Percentiles rank a stretch among this genome's conserved stretches.
These are phyloP conservation scores for Metarhizium anisopliae DNA, from an alignment of 2,329 filamentous ascomycete genomes.

Conservation along the genomic window DNA sequence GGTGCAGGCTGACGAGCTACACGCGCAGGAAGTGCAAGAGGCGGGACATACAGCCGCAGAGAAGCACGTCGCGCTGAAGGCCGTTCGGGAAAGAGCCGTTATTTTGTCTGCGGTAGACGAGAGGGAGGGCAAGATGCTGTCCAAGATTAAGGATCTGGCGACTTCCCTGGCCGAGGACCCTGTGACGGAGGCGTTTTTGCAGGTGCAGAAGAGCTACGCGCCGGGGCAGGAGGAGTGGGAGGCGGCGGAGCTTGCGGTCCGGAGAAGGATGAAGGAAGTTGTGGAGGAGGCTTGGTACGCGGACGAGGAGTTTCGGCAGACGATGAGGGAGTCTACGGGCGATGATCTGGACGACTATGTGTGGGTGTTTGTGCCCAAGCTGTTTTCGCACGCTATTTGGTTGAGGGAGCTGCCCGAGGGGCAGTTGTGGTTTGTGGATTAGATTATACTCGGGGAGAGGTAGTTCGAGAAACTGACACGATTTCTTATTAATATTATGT, in stretches of 20 bases:
- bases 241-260: background rate
- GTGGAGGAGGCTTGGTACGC: conserved; percentile 6
- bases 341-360: conserved; percentile 8
- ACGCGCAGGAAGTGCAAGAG: background rate
- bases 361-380: conserved; percentile 12
- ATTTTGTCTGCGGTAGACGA: conserved; percentile 5
- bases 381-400: conserved; percentile 8
- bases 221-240: conserved; percentile 6
- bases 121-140: conserved; percentile 8
- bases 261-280: conserved; percentile 7
- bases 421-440: conserved; percentile 11
- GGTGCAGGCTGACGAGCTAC: conserved; percentile 6
- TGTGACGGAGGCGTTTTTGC: conserved; percentile 1
- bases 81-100: conserved; percentile 5
- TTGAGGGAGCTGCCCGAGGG: conserved; percentile 2
- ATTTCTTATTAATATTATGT: too few species aligned
- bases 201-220: background rate
- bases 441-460: background rate
- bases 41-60: background rate
- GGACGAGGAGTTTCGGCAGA: conserved; percentile 4
- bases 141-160: conserved; percentile 2
- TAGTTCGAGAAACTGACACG: too few species aligned
- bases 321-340: conserved; percentile 8
- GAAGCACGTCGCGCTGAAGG: background rate
- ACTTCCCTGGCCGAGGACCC: conserved; percentile 1